These are phyloP conservation scores for Penicillium corylophilum DNA, from an alignment of 2,329 filamentous ascomycete genomes.

Conservation along the genomic window DNA sequence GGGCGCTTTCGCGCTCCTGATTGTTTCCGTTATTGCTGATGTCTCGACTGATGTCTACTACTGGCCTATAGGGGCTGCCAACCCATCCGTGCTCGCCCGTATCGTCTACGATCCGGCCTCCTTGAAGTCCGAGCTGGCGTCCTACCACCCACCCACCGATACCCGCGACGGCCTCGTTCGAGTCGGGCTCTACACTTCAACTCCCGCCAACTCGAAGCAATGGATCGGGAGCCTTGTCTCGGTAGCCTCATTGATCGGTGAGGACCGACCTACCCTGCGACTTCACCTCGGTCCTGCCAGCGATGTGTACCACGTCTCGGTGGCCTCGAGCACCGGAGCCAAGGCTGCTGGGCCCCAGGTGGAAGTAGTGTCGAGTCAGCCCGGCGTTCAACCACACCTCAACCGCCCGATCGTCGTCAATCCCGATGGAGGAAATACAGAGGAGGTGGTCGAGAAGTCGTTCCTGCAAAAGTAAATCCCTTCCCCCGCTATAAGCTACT, in stretches of 20 bases:
- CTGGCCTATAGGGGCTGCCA: conserved; percentile 35
- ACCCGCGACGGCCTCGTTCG: conserved; percentile 50
- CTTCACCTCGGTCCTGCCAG: conserved; percentile 40
- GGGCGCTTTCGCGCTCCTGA: conserved; percentile 11
- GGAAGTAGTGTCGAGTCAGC: conserved; percentile 33
- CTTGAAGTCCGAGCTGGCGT: conserved; percentile 35
- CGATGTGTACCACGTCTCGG: conserved; percentile 42
- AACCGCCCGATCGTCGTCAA: conserved; percentile 41
- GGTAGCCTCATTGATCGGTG: conserved; percentile 30
- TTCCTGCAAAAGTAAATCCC: conserved; percentile 44
- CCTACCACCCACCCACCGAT: conserved; percentile 39
- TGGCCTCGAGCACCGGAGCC: conserved; percentile 27
- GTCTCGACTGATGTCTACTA: conserved; percentile 37
- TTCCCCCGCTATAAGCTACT: background rate
- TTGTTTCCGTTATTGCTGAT: conserved; percentile 16
- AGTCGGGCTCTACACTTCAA: conserved; percentile 51
- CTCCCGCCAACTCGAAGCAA: conserved; percentile 32
- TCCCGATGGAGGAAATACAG: conserved; percentile 39
- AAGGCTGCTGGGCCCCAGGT: conserved; percentile 26
- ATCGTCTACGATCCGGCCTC: conserved; percentile 43
- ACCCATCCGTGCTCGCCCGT: conserved; percentile 40
- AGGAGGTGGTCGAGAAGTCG: conserved; percentile 44
- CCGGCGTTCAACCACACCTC: conserved; percentile 39
- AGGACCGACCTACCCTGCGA: conserved; percentile 34
- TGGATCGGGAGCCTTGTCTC: conserved; percentile 45